Evolutionary conservation across 75 land plant species (phyloP), one percentile per base, ranked within the genome.

Genomic region (Sequoiadendron giganteum): DNA sequence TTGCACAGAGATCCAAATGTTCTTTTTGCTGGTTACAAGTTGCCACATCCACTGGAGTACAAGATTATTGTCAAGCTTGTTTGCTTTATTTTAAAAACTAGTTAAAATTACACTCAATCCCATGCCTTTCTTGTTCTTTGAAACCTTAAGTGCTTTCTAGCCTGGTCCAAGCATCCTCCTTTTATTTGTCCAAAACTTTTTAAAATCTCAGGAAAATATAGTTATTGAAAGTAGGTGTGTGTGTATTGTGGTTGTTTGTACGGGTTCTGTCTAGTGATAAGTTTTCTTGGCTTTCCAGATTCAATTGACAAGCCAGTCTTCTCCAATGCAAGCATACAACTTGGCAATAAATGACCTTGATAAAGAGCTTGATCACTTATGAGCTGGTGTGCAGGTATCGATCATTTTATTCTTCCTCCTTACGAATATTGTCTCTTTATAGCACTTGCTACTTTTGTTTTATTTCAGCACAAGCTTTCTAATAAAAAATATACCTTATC

Each of bases 11-110:
- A 97, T 81, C 94, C 94, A 19, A 95, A 94, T 91, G 98, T 97
- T 32, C 92, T 97, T 25, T 97, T 97, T 89, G 96, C 98, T 73
- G 99, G 99, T 1, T 97, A 97, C 92, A 97, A 96, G 94, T 93
- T 95, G 19, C 98, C 99, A 18, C 99, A 97, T 86, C 99, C 99
- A 45, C 94, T 96, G 75, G 94, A 96, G 89, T 97, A 97, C 91
- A 95, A 96, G 85, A 93, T 97, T 58, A 87, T 97, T 56, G 92
- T 96, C 48, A 94, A 96, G 96, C 97, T 96, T 48, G 38, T 93
- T 90, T 32, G 0, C 47, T 79, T 14, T 40, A 11, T 79, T 11
- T 38, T 36, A 10, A 38, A 65, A 65, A 25, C 1, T 25, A 65
- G n/a, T 65, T 65, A 52, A 52, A 65, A 36, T 36, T 36, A 36